Evolutionary conservation across 2,329 filamentous ascomycete genomes (phyloP), one percentile per base, ranked within the genome.

Genomic region (Cladophialophora immunda): DNA sequence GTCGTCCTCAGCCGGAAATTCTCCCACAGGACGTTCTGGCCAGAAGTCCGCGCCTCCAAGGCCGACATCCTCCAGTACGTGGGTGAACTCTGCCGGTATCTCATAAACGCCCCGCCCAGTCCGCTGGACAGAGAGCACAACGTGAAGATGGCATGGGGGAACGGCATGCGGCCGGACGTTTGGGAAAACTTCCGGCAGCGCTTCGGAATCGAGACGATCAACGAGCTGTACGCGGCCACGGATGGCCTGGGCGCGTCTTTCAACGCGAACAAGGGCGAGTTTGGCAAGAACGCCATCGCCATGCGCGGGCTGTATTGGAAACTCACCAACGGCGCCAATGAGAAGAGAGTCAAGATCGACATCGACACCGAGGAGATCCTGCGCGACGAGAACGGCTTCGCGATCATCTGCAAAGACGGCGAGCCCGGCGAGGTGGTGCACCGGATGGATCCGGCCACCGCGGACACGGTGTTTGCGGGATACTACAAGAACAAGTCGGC

Each of bases 401-500:
- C 86, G 0, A 81, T 80, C 50, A 85, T 89, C 38, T 83, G 85
- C 62, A 77, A 86, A 0, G 90, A 90, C 73, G 87, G 88, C 27
- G 82, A 87, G 50, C 90, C 91, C 2, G 91, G 91, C 25, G 91
- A 94, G 78, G 90, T 93, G 15, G 82, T 97, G 2, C 90, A 94
- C 45, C 78, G 87, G 0, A 79, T 83, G 71, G 86, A 91, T 56
- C 69, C 67, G 9, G 54, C 36, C 17, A 62, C 58, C 25, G 66
- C 68, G 5, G 77, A 81, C 29, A 81, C 82, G 27, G 86, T 85
- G 15, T 97, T 93, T 80, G 90, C 93, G 75, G 93, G 93, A 1
- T 97, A 97, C 79, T 92, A 90, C 77, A 88, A 89, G 68, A 94
- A 97, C 77, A 77, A 84, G 9, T 83, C 85, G 27, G 92, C 93